Conservation (phyloP, 768 basidiomycete species). For the Hygrocybe coccinea region DNA sequence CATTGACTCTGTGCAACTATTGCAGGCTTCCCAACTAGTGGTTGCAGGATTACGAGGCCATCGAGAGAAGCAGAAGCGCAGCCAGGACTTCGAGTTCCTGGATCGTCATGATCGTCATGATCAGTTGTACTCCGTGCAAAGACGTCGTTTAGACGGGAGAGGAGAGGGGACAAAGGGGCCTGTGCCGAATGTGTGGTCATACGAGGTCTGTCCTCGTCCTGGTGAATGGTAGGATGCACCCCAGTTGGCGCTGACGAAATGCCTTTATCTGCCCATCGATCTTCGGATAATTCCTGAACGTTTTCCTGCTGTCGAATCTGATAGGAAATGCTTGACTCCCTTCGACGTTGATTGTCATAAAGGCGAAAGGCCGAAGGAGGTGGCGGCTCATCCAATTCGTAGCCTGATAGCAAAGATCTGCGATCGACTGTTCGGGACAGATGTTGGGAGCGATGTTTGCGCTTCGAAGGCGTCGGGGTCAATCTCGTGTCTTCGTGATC, state of each 20-base stretch:
- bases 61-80: background rate
- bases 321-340: background rate
- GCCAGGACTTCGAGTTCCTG: background rate
- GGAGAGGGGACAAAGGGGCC: background rate
- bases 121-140: background rate
- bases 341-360: constrained; percentile 15
- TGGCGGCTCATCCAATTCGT: constrained; percentile 39
- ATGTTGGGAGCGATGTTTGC: constrained; percentile 14
- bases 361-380: constrained; percentile 27
- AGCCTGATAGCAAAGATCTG: constrained; percentile 15
- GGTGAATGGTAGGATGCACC: background rate
- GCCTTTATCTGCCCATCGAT: background rate
- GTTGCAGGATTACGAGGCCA: background rate
- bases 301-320: background rate
- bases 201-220: background rate
- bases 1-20: background rate
- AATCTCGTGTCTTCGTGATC: constrained; percentile 4
- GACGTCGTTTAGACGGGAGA: background rate
- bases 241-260: background rate
- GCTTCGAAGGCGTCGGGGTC: constrained; percentile 12
- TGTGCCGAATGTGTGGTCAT: background rate
- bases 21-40: background rate
- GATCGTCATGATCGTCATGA: background rate
- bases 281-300: background rate
- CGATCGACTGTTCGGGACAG: constrained; percentile 11